Evolutionary conservation across 2,329 filamentous ascomycete genomes (phyloP), one percentile per base, ranked within the genome.

Genomic region (Pseudopithomyces maydicus): DNA sequence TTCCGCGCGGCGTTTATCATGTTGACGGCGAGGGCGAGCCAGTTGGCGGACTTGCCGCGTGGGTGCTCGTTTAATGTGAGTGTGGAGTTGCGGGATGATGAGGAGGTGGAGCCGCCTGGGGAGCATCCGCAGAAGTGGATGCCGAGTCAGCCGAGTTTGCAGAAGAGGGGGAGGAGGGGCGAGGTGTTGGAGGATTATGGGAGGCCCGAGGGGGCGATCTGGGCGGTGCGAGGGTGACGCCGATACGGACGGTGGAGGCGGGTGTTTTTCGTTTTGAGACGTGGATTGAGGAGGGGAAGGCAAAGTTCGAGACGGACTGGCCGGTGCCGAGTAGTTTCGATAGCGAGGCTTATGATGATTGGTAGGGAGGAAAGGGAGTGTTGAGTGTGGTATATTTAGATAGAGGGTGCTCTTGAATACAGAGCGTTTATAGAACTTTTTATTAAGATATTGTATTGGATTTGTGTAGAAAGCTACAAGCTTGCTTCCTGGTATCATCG

Each of bases 1-100:
- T 81, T 94, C 44, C 83, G 90, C 23, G 90, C 85, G 2, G 86
- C 86, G 0, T 78, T 94, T 63, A 78, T 84, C 52, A 83, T 85
- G 45, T 77, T 94, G 14, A 83, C 85, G 0, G 83, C 86, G 56
- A 82, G 84, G 2, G 85, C 82, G 8, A 82, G 86, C 58, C 81
- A 79, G 54, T 79, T 91, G 59, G 77, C 74, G 0, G 74, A 81
- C 0, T 71, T 92, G 20, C 89, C 90, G 0, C 75, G 81, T 1
- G 83, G 84, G 1, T 92, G 89, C 72, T 90, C 88, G 0, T 94
- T 90, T 73, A 91, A 89, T 0, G 74, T 94, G n/a, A 88, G 88
- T 0, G 83, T 94, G 39, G 90, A 94, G 74, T 72, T 93, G 61
- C 85, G 84, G 38, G 84, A 89, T 20, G 81, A 87, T 39, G 81